Evolutionary conservation across 2,329 filamentous ascomycete genomes (phyloP).

Genomic region (Xylariaceae sp.): DNA sequence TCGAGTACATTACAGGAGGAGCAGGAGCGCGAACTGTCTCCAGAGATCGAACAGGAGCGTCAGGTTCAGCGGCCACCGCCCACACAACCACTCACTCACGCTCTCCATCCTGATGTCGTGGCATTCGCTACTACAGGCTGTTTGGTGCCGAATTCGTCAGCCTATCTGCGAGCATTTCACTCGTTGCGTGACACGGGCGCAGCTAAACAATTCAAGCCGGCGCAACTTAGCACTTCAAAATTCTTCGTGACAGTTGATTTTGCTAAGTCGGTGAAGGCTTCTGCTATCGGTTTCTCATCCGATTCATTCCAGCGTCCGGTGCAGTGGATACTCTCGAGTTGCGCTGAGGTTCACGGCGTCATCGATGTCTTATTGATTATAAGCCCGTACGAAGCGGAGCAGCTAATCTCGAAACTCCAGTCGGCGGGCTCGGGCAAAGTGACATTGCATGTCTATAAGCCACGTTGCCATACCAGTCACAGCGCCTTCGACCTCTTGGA

Average conservation of each 20-base stretch:
- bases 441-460: constrained; percentile 16
- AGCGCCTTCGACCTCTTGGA: constrained; percentile 7
- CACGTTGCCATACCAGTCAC: constrained; percentile 7
- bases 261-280: constrained; percentile 1
- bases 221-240: neutral
- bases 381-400: constrained; percentile 14
- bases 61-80: constrained; percentile 9
- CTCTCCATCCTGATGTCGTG: constrained; percentile 6
- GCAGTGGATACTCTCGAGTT: constrained; percentile 13
- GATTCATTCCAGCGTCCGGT: constrained; percentile 15
- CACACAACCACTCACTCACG: constrained; percentile 3
- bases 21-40: constrained; percentile 20
- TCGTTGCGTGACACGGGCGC: constrained; percentile 3
- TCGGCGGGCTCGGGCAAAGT: neutral
- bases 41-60: constrained; percentile 16
- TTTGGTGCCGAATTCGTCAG: neutral
- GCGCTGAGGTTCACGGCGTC: neutral
- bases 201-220: neutral
- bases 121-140: constrained; percentile 4
- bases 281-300: neutral
- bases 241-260: constrained; percentile 16
- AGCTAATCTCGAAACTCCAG: neutral
- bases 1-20: constrained; percentile 15
- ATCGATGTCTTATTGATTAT: constrained; percentile 10
- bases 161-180: constrained; percentile 14